A percentile compares a stretch with the other conserved stretches of the same genome.
Conservation (phyloP, 495 filamentous ascomycete species). For the Daldinia childiae region DNA sequence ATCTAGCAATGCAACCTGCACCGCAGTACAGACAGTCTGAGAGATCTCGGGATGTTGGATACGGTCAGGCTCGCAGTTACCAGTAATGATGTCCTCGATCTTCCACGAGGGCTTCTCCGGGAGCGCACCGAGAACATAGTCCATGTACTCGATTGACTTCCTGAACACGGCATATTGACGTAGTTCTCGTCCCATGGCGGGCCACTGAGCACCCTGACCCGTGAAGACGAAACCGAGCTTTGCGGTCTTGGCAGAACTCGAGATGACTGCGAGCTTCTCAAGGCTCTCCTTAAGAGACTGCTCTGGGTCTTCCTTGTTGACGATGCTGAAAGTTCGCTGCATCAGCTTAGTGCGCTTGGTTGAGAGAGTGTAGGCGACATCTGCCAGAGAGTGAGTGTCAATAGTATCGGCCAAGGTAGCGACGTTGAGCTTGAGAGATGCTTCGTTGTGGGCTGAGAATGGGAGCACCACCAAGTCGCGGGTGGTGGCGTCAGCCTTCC, state of each 20-base stretch:
- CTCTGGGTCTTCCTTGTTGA: constrained; percentile 21
- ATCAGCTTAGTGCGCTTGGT: constrained; percentile 40
- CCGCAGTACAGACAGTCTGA: constrained; percentile 57
- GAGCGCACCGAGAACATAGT: not conserved
- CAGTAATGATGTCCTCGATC: constrained; percentile 2
- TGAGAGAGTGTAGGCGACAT: constrained; percentile 50
- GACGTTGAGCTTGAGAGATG: constrained; percentile 45
- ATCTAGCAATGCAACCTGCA: constrained; percentile 64
- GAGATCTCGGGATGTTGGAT: constrained; percentile 51
- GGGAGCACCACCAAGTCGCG: constrained; percentile 36
- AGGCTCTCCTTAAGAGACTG: constrained; percentile 13
- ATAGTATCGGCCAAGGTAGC: constrained; percentile 35
- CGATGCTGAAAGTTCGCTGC: constrained; percentile 42
- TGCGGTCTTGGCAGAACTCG: constrained; percentile 1
- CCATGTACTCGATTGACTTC: constrained; percentile 5
- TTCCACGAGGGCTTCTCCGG: constrained; percentile 4
- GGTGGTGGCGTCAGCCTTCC: constrained; percentile 1
- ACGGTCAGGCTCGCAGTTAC: not conserved
- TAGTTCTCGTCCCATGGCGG: constrained; percentile 50
- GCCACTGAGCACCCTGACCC: constrained; percentile 63
- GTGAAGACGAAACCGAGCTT: constrained; percentile 51
- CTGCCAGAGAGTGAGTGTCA: constrained; percentile 37
- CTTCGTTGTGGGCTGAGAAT: constrained; percentile 47
- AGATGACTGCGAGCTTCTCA: not conserved
- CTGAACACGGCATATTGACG: constrained; percentile 26